Conservation (phyloP, 768 basidiomycete genomes). For the Paxillus involutus region DNA sequence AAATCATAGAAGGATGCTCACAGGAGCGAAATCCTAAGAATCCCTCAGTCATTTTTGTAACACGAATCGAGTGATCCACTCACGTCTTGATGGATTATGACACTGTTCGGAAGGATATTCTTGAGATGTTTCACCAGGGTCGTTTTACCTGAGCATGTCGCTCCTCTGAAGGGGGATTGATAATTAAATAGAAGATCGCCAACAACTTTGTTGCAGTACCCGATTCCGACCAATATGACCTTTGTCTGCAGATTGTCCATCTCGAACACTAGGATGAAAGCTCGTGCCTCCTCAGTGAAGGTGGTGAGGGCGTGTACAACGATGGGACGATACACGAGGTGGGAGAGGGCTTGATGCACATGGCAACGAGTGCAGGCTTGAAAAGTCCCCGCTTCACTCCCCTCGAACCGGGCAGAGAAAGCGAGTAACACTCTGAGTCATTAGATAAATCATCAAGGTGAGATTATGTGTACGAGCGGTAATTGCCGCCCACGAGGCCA, state of each 20-base stretch:
- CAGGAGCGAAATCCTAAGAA: conserved; percentile 85
- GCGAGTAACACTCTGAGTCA: neutral
- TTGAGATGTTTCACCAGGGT: conserved; percentile 89
- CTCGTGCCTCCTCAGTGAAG: neutral
- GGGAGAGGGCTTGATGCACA: no score
- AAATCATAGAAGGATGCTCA: conserved; percentile 36
- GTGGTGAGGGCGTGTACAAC: neutral
- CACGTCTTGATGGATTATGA: conserved; percentile 93
- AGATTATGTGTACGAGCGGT: neutral
- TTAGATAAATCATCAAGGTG: neutral
- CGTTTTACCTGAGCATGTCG: conserved; percentile 94
- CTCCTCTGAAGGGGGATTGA: conserved; percentile 55
- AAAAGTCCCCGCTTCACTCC: neutral
- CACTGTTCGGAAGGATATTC: conserved; percentile 68
- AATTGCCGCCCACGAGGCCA: neutral
- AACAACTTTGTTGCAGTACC: conserved; percentile 34
- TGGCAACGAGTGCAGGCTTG: no score
- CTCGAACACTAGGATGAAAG: neutral
- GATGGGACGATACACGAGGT: neutral
- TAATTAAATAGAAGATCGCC: neutral
- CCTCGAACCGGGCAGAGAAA: no score
- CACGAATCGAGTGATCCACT: conserved; percentile 27
- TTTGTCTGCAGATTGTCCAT: conserved; percentile 23
- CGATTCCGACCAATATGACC: conserved; percentile 50
- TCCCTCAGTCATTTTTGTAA: conserved; percentile 1